These are phyloP conservation scores for Oryza glumipatula DNA, from an alignment of 176 grass and related monocot genomes.

Conservation along the genomic window DNA sequence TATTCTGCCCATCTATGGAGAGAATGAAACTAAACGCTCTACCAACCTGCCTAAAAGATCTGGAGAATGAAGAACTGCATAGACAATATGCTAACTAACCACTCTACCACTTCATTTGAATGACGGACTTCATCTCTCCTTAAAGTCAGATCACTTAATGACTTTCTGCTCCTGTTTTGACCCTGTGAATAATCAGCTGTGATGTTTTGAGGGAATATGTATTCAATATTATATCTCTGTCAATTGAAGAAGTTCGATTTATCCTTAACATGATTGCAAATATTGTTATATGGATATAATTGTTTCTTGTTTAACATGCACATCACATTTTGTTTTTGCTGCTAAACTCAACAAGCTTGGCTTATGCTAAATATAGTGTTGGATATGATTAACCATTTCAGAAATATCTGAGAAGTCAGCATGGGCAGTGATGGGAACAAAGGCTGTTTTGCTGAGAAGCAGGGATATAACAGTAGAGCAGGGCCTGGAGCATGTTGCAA, in stretches of 20 bases:
- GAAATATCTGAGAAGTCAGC: constrained; percentile 78
- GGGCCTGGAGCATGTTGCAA: constrained; percentile 81
- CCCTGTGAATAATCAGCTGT: background rate
- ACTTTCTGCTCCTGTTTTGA: background rate
- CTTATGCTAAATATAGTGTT: background rate
- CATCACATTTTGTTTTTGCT: background rate
- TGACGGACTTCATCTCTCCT: background rate
- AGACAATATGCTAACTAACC: too few relatives aligned
- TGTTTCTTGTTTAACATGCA: background rate
- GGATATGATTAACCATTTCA: constrained; percentile 44
- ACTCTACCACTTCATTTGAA: too few relatives aligned
- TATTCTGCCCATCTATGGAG: background rate
- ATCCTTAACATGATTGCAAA: background rate
- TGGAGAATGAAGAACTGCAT: background rate
- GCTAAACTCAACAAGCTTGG: background rate
- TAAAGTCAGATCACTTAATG: background rate
- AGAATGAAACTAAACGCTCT: background rate
- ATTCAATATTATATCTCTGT: background rate
- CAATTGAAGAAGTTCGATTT: background rate
- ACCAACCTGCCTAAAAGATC: too few relatives aligned
- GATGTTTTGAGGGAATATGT: background rate
- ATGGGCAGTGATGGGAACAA: constrained; percentile 82
- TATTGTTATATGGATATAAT: background rate
- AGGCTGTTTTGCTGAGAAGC: constrained; percentile 78
- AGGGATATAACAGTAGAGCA: constrained; percentile 85